Evolutionary conservation across 495 filamentous ascomycete species (phyloP).

Genomic region (Delitschia confertaspora): DNA sequence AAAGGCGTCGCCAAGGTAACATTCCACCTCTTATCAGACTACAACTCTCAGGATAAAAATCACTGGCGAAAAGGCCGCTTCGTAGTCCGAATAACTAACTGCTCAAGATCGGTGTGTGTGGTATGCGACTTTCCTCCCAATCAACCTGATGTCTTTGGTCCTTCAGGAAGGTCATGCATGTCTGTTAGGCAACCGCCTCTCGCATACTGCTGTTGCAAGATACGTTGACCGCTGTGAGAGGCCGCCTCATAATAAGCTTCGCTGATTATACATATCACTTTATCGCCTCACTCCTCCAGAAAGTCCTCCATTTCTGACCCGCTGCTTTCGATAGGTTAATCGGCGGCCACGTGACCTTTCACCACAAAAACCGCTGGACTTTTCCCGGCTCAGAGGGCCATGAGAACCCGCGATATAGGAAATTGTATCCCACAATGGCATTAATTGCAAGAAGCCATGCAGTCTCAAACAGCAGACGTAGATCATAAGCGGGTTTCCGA

Average conservation of each 20-base stretch:
- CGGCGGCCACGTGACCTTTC: slow-evolving; percentile 7
- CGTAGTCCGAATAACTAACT: too few relatives aligned
- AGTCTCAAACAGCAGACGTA: slow-evolving; percentile 61
- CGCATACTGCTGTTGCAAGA: background rate
- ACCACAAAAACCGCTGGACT: slow-evolving; percentile 94
- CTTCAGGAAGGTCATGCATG: too few relatives aligned
- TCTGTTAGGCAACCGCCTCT: slow-evolving; percentile 4
- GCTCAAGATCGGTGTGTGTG: too few relatives aligned
- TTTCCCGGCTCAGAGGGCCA: slow-evolving; percentile 74
- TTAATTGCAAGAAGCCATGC: slow-evolving; percentile 70
- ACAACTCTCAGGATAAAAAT: too few relatives aligned
- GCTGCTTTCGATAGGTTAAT: too few relatives aligned
- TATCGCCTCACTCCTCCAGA: slow-evolving; percentile 15
- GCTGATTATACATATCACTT: too few relatives aligned
- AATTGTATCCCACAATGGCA: slow-evolving; percentile 65
- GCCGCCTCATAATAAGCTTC: slow-evolving; percentile 4
- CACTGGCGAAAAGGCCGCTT: too few relatives aligned
- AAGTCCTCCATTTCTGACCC: too few relatives aligned
- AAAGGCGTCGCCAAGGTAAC: too few relatives aligned
- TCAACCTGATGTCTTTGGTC: too few relatives aligned
- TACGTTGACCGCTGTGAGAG: slow-evolving; percentile 3
- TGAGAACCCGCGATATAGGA: slow-evolving; percentile 67
- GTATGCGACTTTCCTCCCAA: too few relatives aligned
- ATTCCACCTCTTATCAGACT: too few relatives aligned
- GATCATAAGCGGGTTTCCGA: slow-evolving; percentile 26